Percentiles rank a stretch among this genome's conserved stretches.
Evolutionary conservation across 805 yeast species (phyloP).

Genomic region (Barnettozyma populi): DNA sequence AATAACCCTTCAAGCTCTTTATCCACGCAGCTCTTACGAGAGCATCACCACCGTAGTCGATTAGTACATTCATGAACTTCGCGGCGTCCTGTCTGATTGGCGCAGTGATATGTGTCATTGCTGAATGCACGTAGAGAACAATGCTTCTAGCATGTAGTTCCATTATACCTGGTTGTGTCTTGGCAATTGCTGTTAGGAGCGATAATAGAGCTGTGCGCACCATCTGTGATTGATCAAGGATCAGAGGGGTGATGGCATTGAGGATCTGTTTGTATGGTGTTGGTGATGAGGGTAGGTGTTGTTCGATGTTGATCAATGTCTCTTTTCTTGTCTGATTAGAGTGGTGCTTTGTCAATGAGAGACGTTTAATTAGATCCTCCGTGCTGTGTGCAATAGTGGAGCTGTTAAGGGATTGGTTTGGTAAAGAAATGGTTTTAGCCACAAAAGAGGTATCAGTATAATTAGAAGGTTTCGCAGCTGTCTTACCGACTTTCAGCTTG

Average conservation of each 20-base stretch:
- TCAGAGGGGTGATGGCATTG: constrained; percentile 51
- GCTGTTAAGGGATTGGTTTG: constrained; percentile 30
- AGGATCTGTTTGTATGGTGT: constrained; percentile 53
- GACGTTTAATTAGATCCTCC: constrained; percentile 49
- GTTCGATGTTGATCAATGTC: constrained; percentile 49
- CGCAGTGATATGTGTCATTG: constrained; percentile 88
- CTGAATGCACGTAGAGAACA: constrained; percentile 75
- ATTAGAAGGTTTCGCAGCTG: constrained; percentile 63
- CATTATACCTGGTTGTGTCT: constrained; percentile 47
- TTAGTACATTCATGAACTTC: constrained; percentile 52
- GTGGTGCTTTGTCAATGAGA: constrained; percentile 73
- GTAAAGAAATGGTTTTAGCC: constrained; percentile 47
- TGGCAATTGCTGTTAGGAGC: constrained; percentile 43
- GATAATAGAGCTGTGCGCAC: constrained; percentile 57
- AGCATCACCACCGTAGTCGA: constrained; percentile 49
- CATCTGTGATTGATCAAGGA: constrained; percentile 51
- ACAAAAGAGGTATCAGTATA: constrained; percentile 82
- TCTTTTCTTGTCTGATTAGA: constrained; percentile 66
- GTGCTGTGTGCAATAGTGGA: constrained; percentile 25
- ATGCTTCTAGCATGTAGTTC: constrained; percentile 55
- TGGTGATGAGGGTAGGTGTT: constrained; percentile 46
- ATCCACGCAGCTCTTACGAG: constrained; percentile 61
- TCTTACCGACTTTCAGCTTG: constrained; percentile 86
- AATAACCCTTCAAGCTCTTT: constrained; percentile 60
- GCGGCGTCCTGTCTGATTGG: constrained; percentile 73